A percentile compares a stretch with the other conserved stretches of the same genome.
Evolutionary conservation across 2,329 filamentous ascomycete genomes (phyloP).

Genomic region (Raffaelea deltoideospora): DNA sequence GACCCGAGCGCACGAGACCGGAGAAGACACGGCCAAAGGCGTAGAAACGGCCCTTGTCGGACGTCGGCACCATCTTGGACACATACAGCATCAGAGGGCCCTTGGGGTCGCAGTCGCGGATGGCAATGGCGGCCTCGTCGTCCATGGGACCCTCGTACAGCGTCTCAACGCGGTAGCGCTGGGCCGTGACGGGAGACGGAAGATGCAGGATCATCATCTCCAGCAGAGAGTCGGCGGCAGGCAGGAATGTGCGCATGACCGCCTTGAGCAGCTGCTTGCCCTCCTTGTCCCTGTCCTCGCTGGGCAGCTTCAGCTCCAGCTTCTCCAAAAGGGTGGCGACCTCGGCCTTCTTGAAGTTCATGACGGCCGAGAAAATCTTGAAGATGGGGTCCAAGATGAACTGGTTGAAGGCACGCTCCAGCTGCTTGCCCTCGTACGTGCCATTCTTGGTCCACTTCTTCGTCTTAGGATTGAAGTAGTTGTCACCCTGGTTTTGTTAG

Average conservation of each 20-base stretch:
- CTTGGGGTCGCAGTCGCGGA: constrained; percentile 97
- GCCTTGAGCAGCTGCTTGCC: constrained; percentile 97
- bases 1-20: constrained; percentile 91
- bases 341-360: constrained; percentile 98
- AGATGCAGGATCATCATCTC: constrained; percentile 99
- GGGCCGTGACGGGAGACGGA: constrained; percentile 86
- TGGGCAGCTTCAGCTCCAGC: constrained; percentile 81
- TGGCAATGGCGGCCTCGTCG: constrained; percentile 85
- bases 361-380: constrained; percentile 92
- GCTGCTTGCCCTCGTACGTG: constrained; percentile 68
- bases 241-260: constrained; percentile 97
- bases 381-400: constrained; percentile 99
- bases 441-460: constrained; percentile 98
- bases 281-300: constrained; percentile 82
- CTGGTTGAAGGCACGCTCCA: constrained; percentile 97
- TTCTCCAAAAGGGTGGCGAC: constrained; percentile 70
- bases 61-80: constrained; percentile 99
- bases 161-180: constrained; percentile 96
- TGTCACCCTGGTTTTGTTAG: constrained; percentile 53
- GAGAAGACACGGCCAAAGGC: constrained; percentile 99
- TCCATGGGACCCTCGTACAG: constrained; percentile 95
- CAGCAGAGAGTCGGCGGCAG: constrained; percentile 90
- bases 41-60: constrained; percentile 99
- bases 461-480: constrained; percentile 99
- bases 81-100: constrained; percentile 99